phyloP scores from a whole-genome alignment of 1,284 basidiomycete genomes.

The Kwoniella shivajii region DNA sequence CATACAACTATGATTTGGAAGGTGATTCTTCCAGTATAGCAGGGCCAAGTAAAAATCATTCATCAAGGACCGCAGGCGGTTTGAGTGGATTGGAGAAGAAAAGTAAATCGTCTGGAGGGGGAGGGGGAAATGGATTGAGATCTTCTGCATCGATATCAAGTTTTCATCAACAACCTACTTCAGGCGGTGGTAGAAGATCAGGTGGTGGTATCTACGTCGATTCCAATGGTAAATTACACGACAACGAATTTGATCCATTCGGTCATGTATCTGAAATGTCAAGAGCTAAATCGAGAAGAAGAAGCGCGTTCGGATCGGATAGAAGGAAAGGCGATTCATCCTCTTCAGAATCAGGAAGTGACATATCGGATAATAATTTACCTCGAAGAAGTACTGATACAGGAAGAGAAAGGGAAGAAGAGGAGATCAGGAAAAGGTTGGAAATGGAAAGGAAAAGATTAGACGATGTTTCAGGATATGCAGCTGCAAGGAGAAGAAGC shows the following conservation, averaged over 20 bases:
- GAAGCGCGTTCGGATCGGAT: constrained; percentile 48
- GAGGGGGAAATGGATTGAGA: constrained; percentile 19
- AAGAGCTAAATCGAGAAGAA: constrained; percentile 40
- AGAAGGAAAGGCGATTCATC: constrained; percentile 27
- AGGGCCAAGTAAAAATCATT: constrained; percentile 32
- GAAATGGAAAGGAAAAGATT: constrained; percentile 44
- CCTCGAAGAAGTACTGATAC: constrained; percentile 17
- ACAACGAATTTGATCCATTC: constrained; percentile 55
- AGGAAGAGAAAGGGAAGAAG: constrained; percentile 29
- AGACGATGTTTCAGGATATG: constrained; percentile 45
- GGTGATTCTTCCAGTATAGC: constrained; percentile 31
- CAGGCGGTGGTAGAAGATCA: constrained; percentile 5
- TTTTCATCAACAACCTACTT: constrained; percentile 24
- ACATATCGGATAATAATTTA: constrained; percentile 5
- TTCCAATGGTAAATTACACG: constrained; percentile 48
- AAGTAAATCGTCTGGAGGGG: constrained; percentile 18
- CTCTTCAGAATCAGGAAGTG: constrained; percentile 20
- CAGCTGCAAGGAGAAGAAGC: constrained; percentile 41
- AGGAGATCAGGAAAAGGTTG: constrained; percentile 38
- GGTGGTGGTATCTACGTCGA: constrained; percentile 49
- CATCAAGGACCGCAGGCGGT: constrained; percentile 38
- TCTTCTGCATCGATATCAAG: constrained; percentile 23
- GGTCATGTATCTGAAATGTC: constrained; percentile 47
- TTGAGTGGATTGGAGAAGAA: constrained; percentile 23
- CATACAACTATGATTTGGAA: constrained; percentile 22